Evolutionary conservation across 2,329 filamentous ascomycete species (phyloP).

Genomic region (Rutstroemia sp.): DNA sequence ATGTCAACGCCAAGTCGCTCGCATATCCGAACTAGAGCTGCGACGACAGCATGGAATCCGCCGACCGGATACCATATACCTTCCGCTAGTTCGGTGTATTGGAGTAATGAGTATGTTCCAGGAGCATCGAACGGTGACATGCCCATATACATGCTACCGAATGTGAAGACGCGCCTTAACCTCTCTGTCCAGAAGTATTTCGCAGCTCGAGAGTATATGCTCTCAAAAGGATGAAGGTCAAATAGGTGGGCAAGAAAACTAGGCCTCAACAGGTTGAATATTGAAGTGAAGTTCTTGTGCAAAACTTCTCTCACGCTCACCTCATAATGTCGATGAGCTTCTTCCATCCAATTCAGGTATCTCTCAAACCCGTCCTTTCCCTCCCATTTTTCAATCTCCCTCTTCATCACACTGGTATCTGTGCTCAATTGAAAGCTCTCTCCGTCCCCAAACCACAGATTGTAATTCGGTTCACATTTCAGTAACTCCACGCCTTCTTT

Average conservation of each 20-base stretch:
- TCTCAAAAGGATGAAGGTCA: constrained; percentile 62
- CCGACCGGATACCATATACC: constrained; percentile 71
- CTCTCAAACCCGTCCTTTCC: constrained; percentile 62
- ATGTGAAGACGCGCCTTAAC: constrained; percentile 64
- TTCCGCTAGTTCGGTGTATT: constrained; percentile 69
- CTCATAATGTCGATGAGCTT: constrained; percentile 65
- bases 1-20: constrained; percentile 55
- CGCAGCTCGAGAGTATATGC: constrained; percentile 57
- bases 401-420: constrained; percentile 65
- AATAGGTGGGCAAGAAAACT: constrained; percentile 52
- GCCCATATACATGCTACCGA: constrained; percentile 77
- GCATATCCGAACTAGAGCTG: constrained; percentile 56
- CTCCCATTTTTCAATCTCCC: constrained; percentile 65
- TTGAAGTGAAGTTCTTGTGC: constrained; percentile 56
- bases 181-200: constrained; percentile 65
- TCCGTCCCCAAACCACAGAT: constrained; percentile 65
- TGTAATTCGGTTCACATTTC: constrained; percentile 71
- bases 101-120: constrained; percentile 64
- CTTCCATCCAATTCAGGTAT: constrained; percentile 60
- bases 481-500: constrained; percentile 59
- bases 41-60: constrained; percentile 60
- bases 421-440: constrained; percentile 56
- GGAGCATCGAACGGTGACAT: constrained; percentile 74
- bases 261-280: constrained; percentile 49
- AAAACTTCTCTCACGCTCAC: constrained; percentile 59